Evolutionary conservation across 352 stramenopile genomes (phyloP), one percentile per base, ranked within the genome.

Genomic region (Phytophthora tubulina): DNA sequence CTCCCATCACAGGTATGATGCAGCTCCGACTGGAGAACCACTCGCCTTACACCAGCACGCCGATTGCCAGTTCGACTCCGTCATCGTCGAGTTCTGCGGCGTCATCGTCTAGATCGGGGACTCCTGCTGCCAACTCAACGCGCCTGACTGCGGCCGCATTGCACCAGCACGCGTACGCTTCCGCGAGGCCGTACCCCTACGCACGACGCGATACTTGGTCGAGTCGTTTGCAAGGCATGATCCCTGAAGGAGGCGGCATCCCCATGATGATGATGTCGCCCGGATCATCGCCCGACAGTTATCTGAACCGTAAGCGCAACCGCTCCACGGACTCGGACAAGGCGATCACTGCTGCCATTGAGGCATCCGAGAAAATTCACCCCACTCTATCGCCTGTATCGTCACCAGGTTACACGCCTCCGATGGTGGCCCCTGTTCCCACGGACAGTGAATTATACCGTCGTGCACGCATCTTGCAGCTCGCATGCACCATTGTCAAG

Each of bases 1-100:
- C 85, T 7, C 85, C 85, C 4, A 90, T 93, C 49, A 81, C 81
- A 13, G 84, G 84, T 44, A 91, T 93, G 84, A 93, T 92, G 84
- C 80, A 90, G 58, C 74, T 93, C 33, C 79, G 80, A 21, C 73
- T 93, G 21, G 80, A 86, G 55, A 90, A 59, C 21, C 81, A 75
- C 11, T 79, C 75, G 44, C 70, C 73, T 11, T 74, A 63, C 52
- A 21, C 72, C 11, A 68, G 49, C 5, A 66, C 71, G n/a, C 48
- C 67, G 4, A 72, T 76, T 14, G 39, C 53, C 15, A 73, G 54
- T 31, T 73, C 72, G 3, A 59, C 70, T 10, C 75, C 70, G 3
- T 60, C 64, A n/a, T 81, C 79, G 9, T 76, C 75, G 15, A 56
- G 63, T 15, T 71, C 76, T 4, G 58, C 57, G 9, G 55, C 53